A percentile compares a stretch with the other conserved stretches of the same genome.
These are phyloP conservation scores for Melanogaster broomeanus DNA, from an alignment of 768 basidiomycete genomes.

Conservation along the genomic window DNA sequence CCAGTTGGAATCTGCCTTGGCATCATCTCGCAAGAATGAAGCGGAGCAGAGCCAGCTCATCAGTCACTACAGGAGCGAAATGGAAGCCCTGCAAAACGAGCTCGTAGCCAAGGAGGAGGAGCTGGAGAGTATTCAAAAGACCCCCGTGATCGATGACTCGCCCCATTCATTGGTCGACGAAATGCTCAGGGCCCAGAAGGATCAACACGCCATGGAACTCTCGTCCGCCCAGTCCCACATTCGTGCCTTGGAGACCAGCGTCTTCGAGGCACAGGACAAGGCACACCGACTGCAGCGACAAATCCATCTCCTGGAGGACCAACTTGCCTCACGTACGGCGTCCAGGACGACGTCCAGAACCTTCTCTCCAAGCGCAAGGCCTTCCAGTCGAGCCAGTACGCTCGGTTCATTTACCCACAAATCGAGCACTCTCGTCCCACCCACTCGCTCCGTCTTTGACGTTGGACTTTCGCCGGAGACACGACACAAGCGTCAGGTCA, in stretches of 20 bases:
- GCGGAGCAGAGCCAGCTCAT: slow-evolving; percentile 68
- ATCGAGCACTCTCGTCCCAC: slow-evolving; percentile 35
- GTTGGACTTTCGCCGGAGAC: slow-evolving; percentile 73
- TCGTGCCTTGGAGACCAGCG: slow-evolving; percentile 68
- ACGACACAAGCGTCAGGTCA: slow-evolving; percentile 79
- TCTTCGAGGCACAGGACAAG: slow-evolving; percentile 73
- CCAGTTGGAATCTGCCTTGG: slow-evolving; percentile 52
- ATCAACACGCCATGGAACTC: slow-evolving; percentile 79
- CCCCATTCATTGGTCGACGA: slow-evolving; percentile 70
- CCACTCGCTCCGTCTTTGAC: slow-evolving; percentile 63
- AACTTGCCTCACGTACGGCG: slow-evolving; percentile 50
- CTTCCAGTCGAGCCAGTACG: slow-evolving; percentile 41
- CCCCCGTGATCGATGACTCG: slow-evolving; percentile 40
- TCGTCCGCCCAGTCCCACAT: slow-evolving; percentile 81
- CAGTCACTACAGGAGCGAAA: slow-evolving; percentile 63
- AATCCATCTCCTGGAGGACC: slow-evolving; percentile 63
- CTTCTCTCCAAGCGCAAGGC: slow-evolving; percentile 50
- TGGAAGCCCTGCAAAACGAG: slow-evolving; percentile 69
- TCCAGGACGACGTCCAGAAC: slow-evolving; percentile 45
- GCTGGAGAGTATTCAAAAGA: slow-evolving; percentile 52
- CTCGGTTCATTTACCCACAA: slow-evolving; percentile 36
- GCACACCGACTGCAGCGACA: slow-evolving; percentile 71
- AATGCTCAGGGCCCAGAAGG: slow-evolving; percentile 64
- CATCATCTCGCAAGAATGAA: slow-evolving; percentile 45
- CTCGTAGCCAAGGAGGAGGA: slow-evolving; percentile 65